Evolutionary conservation across 768 basidiomycete genomes (phyloP), one percentile per base, ranked within the genome.

Genomic region (Grammothele lineata): DNA sequence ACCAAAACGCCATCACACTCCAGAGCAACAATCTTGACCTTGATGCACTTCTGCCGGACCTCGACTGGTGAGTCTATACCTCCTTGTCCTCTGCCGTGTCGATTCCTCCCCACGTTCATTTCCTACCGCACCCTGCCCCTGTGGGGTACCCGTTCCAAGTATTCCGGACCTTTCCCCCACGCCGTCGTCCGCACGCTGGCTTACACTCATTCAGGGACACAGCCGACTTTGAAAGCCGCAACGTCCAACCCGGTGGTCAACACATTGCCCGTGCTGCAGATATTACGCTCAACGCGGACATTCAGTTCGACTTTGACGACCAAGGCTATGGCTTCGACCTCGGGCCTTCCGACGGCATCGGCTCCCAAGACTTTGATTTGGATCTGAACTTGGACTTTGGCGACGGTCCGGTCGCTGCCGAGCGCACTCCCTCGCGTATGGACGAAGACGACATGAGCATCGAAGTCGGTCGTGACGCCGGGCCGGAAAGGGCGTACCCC

Each of bases 1-100:
- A 84, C 63, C 83, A 85, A 60, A 90, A 88, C 51, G 80, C 92
- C 23, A 95, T 97, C 66, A 95, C 92, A 1, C 75, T 94, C 26
- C 83, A 88, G 60, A 78, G 78, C 1, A 82, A 78, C 41, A 82
- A 80, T 42, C 71, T 92, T 30, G 91, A 92, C 58, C 72, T 93
- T 26, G 89, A 93, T 54, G 72, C 91, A 18, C 70, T 89, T 8
- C 70, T 90, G 17, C 87, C 87, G 3, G 87, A 92, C 56, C 74
- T 87, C 36, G 83, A 90, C 58, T 92, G 89, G 90, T 88, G 51
- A 30, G 74, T 48, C 47, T n/a, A n/a, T n/a, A n/a, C n/a, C n/a
- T n/a, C n/a, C n/a, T n/a, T n/a, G n/a, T n/a, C n/a, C n/a, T n/a
- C n/a, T n/a, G n/a, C n/a, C n/a, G n/a, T n/a, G n/a, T n/a, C n/a